A percentile compares a stretch with the other conserved stretches of the same genome.
phyloP scores from a whole-genome alignment of 495 filamentous ascomycete genomes.

The Lichina pygmaea region DNA sequence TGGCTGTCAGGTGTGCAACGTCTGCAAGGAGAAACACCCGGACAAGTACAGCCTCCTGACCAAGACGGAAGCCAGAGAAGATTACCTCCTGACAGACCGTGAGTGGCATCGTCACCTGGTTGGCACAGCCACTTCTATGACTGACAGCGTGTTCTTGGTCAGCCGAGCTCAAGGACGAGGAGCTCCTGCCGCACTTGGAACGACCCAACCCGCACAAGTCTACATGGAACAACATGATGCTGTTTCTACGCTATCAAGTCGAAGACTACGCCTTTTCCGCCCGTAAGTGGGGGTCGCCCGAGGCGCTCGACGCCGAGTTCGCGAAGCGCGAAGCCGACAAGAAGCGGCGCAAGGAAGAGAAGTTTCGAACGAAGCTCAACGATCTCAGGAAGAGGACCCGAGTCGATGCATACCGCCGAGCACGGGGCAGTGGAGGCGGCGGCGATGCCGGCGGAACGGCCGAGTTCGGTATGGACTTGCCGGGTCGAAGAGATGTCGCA shows the following conservation, averaged over 20 bases:
- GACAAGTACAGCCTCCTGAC: slow-evolving; percentile 86
- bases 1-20: slow-evolving; percentile 36
- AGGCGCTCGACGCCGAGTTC: slow-evolving; percentile 75
- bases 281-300: slow-evolving; percentile 67
- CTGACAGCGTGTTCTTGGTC: slow-evolving; percentile 1
- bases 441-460: slow-evolving; percentile 10
- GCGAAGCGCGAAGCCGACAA: slow-evolving; percentile 52
- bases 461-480: slow-evolving; percentile 53
- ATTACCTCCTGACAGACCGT: slow-evolving; percentile 89
- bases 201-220: slow-evolving; percentile 85
- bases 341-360: slow-evolving; percentile 69
- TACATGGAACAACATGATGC: slow-evolving; percentile 96
- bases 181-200: slow-evolving; percentile 64
- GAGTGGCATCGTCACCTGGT: slow-evolving; percentile 10
- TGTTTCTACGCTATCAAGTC: slow-evolving; percentile 79
- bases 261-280: slow-evolving; percentile 67
- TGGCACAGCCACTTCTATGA: not conserved
- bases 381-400: slow-evolving; percentile 85
- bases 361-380: slow-evolving; percentile 66
- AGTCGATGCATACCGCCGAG: slow-evolving; percentile 65
- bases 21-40: slow-evolving; percentile 65
- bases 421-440: slow-evolving; percentile 20
- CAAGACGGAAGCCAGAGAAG: slow-evolving; percentile 86
- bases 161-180: slow-evolving; percentile 67
- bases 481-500: slow-evolving; percentile 1